A percentile compares a stretch with the other conserved stretches of the same genome.
Evolutionary conservation across 2,329 filamentous ascomycete genomes (phyloP).

Genomic region (Claviceps sp.): DNA sequence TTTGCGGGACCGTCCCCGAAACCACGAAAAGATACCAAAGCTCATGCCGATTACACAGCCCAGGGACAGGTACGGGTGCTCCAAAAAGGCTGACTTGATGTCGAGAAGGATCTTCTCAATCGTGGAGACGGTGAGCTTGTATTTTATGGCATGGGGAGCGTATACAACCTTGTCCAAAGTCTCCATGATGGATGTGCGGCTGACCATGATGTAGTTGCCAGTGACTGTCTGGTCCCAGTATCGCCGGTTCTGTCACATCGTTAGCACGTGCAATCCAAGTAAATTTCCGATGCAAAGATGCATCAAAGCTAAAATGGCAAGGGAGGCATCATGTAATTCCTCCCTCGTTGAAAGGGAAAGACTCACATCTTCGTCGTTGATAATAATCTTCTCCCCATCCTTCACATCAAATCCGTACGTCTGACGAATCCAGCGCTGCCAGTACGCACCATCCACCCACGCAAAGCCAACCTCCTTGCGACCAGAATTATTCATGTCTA

Average conservation of each 20-base stretch:
- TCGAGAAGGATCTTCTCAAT: constrained; percentile 61
- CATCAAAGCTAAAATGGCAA: not conserved
- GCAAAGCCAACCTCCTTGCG: constrained; percentile 87
- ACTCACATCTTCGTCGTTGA: constrained; percentile 94
- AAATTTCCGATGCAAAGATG: too few relatives aligned
- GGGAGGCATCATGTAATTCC: not conserved
- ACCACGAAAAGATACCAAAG: constrained; percentile 38
- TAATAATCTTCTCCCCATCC: constrained; percentile 82
- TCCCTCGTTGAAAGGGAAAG: not conserved
- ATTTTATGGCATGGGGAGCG: constrained; percentile 55
- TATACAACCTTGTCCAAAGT: constrained; percentile 61
- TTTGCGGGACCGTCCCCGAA: constrained; percentile 40
- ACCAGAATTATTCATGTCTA: constrained; percentile 79
- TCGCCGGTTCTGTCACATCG: constrained; percentile 54
- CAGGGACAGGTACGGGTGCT: constrained; percentile 45
- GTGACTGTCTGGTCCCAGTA: constrained; percentile 92
- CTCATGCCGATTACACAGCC: constrained; percentile 44
- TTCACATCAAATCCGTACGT: constrained; percentile 85
- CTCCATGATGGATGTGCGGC: constrained; percentile 80
- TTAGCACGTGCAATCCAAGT: not conserved
- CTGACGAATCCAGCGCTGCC: constrained; percentile 92
- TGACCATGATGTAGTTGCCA: constrained; percentile 79
- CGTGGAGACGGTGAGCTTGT: constrained; percentile 64
- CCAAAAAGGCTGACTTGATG: constrained; percentile 42
- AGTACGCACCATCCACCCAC: constrained; percentile 94